Conservation (phyloP, 805 yeast genomes). For the Zygoascus tannicola region DNA sequence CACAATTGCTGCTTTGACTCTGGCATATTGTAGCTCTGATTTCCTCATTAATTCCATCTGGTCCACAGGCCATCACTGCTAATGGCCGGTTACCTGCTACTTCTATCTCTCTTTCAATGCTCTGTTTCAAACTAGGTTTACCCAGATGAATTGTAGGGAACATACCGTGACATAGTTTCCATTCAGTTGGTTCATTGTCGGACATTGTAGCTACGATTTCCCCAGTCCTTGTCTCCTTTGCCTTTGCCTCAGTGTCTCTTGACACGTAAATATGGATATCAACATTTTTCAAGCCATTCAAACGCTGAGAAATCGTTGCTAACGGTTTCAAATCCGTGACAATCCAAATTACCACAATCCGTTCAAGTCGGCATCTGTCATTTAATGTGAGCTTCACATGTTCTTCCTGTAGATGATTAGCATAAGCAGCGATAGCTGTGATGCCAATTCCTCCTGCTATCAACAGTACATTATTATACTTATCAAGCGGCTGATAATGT, state of each 20-base stretch:
- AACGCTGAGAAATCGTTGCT: not conserved
- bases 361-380: not conserved
- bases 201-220: not conserved
- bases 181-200: not conserved
- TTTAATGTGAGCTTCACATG: not conserved
- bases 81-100: conserved; percentile 22
- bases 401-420: conserved; percentile 12
- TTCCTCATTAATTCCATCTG: conserved; percentile 47
- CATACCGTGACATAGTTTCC: not conserved
- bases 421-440: conserved; percentile 47
- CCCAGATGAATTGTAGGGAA: not conserved
- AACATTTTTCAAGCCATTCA: not conserved
- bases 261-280: not conserved
- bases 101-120: not conserved
- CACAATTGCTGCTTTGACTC: conserved; percentile 34
- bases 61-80: conserved; percentile 58
- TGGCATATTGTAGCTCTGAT: conserved; percentile 42
- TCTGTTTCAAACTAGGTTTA: not conserved
- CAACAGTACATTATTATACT: conserved; percentile 47
- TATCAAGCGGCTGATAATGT: conserved; percentile 37
- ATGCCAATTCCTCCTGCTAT: conserved; percentile 73
- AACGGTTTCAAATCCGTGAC: not conserved
- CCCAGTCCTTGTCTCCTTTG: not conserved
- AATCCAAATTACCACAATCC: not conserved
- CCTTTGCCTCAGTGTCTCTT: not conserved